phyloP scores from a whole-genome alignment of 331 rosid genomes.

The Pyrus hybrid region DNA sequence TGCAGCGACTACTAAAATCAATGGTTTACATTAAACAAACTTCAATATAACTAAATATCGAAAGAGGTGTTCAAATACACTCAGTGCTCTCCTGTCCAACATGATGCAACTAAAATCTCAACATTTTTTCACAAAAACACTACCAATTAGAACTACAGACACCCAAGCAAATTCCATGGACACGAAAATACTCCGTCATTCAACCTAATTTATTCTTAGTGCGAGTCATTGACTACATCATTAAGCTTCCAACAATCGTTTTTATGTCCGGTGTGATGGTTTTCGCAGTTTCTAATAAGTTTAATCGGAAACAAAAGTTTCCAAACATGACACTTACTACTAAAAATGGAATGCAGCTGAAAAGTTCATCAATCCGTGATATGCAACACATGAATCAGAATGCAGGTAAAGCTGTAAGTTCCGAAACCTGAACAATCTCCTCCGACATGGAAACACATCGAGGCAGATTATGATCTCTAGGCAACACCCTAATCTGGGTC shows the following conservation, averaged over 20 bases:
- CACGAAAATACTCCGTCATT: background rate
- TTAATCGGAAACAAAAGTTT: background rate
- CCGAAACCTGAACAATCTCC: constrained; percentile 98
- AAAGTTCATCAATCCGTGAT: background rate
- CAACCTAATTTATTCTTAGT: background rate
- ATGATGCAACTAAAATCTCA: constrained; percentile 1
- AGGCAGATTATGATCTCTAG: constrained; percentile 89
- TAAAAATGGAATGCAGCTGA: background rate
- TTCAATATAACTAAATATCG: background rate
- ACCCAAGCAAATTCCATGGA: background rate
- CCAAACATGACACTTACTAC: background rate
- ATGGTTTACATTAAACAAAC: background rate
- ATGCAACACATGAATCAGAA: constrained; percentile 18
- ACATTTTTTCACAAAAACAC: background rate
- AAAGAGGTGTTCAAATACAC: background rate
- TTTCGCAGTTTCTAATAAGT: background rate
- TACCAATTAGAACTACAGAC: background rate
- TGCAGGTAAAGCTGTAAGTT: constrained; percentile 23
- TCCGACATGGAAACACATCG: constrained; percentile 94
- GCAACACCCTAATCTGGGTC: constrained; percentile 96
- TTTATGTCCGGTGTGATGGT: background rate
- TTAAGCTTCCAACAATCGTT: background rate
- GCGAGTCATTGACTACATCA: background rate
- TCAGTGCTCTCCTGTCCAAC: background rate
- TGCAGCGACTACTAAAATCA: too few relatives aligned